Base-by-base conservation (phyloP, 2,329 filamentous ascomycete genomes). In the Fusarium subtropicale region DNA sequence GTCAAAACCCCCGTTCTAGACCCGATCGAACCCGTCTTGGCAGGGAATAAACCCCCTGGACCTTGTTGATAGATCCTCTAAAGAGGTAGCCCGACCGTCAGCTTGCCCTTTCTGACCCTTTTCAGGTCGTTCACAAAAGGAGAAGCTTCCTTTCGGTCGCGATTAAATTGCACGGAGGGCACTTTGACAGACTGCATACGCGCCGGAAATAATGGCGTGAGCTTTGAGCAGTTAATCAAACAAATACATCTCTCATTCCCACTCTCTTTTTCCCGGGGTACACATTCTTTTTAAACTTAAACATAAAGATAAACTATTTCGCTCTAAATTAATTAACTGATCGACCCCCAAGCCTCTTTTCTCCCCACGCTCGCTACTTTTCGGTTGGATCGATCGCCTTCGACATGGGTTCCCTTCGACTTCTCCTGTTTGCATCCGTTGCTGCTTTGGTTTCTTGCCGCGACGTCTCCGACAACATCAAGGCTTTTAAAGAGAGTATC, bases 381-480 rank as follows among this genome's bases (percentile, higher is more conserved):
- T 52, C 48, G 48, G 28, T 28, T 33, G 48, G 24, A 39, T 42
- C 20, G 57, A 33, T 34, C 53, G 15, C 39, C 39, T 13, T 30
- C 47, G 16, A 26, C 34, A 74, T 74, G 71, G 48, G 60, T 55
- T 60, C 64, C 57, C 65, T 74, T 52, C 71, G 69, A 48, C 45
- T 51, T 33, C 55, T 72, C 26, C 66, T 76, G 13, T 53, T 75
- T 20, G 64, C 72, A 16, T 71, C 72, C 5, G 44, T 78, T n/a
- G 50, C 76, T 28, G 71, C 71, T 39, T 22, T 73, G 5, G 68
- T 69, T 11, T 53, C 71, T 9, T 69, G 74, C n/a, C 77, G 77
- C 48, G 76, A 80, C 22, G 63, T 85, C 5, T 82, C 83, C 15
- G 64, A 73, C 45, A 84, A 84, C 60, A 74, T 85, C 22, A 73